Percentiles rank a stretch among this genome's conserved stretches.
Conservation (phyloP, 2,329 filamentous ascomycete genomes). For the Aspergillus tanneri region DNA sequence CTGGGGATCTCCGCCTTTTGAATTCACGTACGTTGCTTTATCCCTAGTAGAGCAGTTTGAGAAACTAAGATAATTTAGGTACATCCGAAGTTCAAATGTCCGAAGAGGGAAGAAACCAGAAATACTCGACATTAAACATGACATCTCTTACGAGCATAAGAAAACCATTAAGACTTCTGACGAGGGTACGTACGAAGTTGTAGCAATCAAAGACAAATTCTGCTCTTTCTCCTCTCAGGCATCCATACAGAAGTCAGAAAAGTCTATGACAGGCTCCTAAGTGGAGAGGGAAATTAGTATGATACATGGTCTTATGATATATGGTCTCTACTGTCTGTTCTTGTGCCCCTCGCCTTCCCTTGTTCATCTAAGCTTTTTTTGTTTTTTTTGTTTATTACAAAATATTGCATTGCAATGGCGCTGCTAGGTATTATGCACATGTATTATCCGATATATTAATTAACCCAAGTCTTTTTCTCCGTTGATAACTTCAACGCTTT, state of each 20-base stretch:
- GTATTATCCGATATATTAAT: conserved; percentile 16
- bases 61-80: conserved; percentile 46
- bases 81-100: conserved; percentile 87
- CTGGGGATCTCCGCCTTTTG: conserved; percentile 91
- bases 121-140: conserved; percentile 87
- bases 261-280: conserved; percentile 32
- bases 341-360: too few species aligned
- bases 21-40: conserved; percentile 67
- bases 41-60: background rate
- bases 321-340: too few species aligned
- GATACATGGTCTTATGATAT: conserved; percentile 17
- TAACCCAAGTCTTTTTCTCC: conserved; percentile 16
- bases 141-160: conserved; percentile 75
- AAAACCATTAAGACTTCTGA: conserved; percentile 83
- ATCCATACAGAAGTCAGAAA: conserved; percentile 49
- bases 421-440: conserved; percentile 21
- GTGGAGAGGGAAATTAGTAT: conserved; percentile 18
- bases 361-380: conserved; percentile 7
- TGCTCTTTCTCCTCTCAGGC: conserved; percentile 82
- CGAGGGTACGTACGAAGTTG: conserved; percentile 96
- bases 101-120: conserved; percentile 71
- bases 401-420: conserved; percentile 33
- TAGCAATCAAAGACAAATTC: conserved; percentile 89
- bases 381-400: conserved; percentile 2
- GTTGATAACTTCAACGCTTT: conserved; percentile 65